A percentile compares a stretch with the other conserved stretches of the same genome.
Conservation (phyloP, 176 grass and related monocot species). For the Aechmea fasciata region DNA sequence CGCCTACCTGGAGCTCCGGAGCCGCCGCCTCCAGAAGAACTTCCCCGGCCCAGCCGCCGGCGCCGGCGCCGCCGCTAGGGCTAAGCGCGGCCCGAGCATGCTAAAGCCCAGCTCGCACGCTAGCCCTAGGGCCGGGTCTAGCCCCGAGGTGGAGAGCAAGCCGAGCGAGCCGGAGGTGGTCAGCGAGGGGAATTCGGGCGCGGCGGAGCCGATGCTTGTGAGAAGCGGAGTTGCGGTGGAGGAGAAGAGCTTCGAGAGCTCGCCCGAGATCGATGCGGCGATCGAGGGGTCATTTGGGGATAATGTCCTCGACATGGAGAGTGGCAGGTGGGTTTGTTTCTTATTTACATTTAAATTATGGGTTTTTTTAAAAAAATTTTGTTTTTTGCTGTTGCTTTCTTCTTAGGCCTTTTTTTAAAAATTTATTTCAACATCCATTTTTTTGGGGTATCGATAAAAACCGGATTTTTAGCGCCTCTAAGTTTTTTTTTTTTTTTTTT, state of each 20-base stretch:
- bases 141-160: neutral
- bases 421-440: too few species aligned
- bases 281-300: neutral
- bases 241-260: neutral
- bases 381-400: too few species aligned
- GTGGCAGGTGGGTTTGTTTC: neutral
- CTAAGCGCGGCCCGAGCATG: neutral
- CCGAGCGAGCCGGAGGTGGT: neutral
- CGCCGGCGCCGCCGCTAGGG: neutral
- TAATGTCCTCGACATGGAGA: neutral
- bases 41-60: neutral
- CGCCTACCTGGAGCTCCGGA: slow-evolving; percentile 25
- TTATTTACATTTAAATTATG: neutral
- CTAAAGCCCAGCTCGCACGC: neutral
- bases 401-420: too few species aligned
- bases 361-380: neutral
- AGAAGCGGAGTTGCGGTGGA: neutral
- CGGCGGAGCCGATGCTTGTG: neutral
- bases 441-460: too few species aligned
- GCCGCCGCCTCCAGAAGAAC: slow-evolving; percentile 21
- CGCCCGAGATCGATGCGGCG: too few species aligned
- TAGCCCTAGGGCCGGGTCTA: neutral
- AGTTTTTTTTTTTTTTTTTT: too few species aligned
- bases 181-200: neutral
- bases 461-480: too few species aligned